Conservation (phyloP, 305 asterid species). For the Fraxinus floribunda region DNA sequence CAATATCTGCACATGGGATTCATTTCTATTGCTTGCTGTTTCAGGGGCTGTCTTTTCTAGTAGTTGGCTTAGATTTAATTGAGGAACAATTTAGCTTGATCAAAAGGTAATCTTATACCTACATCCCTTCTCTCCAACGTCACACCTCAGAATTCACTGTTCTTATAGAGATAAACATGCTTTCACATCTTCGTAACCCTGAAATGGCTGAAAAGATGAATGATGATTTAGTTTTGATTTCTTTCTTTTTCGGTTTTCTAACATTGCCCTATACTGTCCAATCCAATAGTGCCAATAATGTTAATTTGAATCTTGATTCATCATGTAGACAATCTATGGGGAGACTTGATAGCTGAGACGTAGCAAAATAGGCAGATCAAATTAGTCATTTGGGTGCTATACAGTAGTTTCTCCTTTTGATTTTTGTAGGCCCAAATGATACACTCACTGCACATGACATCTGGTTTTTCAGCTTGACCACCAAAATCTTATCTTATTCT, state of each 20-base stretch:
- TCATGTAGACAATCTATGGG: too few relatives aligned
- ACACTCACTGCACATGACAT: background rate
- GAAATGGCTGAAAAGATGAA: too few relatives aligned
- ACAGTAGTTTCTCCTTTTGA: too few relatives aligned
- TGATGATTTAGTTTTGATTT: too few relatives aligned
- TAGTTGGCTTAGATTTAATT: constrained; percentile 79
- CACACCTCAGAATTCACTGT: background rate
- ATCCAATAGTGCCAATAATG: too few relatives aligned
- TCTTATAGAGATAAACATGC: background rate
- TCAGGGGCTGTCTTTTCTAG: constrained; percentile 74
- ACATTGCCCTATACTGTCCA: too few relatives aligned
- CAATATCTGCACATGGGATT: constrained; percentile 82
- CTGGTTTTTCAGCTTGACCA: background rate
- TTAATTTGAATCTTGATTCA: too few relatives aligned
- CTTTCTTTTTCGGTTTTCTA: too few relatives aligned
- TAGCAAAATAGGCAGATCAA: too few relatives aligned
- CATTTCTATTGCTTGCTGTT: constrained; percentile 86
- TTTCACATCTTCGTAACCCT: too few relatives aligned
- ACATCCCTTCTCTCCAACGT: background rate
- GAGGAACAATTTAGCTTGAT: constrained; percentile 75
- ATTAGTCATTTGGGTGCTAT: too few relatives aligned
- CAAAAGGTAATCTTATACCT: background rate
- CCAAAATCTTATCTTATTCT: background rate
- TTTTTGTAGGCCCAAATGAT: background rate
- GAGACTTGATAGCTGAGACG: too few relatives aligned